Base-by-base conservation (phyloP, 2,329 filamentous ascomycete genomes). In the Orbilia javanica region DNA sequence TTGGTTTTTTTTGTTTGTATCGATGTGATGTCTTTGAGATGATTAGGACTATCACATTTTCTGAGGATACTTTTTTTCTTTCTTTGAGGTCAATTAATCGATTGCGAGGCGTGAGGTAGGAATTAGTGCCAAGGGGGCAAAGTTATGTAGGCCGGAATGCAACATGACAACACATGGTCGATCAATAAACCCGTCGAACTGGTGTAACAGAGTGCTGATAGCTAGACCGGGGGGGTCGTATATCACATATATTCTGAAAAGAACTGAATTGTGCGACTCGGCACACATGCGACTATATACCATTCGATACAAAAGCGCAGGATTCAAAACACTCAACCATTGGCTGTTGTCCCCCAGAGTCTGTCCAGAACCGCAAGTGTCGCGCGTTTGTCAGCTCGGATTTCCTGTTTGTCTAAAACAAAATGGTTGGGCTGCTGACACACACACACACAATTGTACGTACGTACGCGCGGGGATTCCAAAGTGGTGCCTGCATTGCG, bases 151-250 rank as follows among this genome's bases (percentile, higher is more conserved):
- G 46, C 25, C 8, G 31, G 27, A 57, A 57, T 57, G 18, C 52
- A 57, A 57, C 52, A 22, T 57, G n/a, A 36, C 52, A 57, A 57
- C 52, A 57, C 52, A 36, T 57, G 29, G 13, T 6, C 25, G 5
- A 34, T 57, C 52, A 10, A 20, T 53, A 22, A 3, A 8, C 25
- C 3, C 2, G 27, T 34, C n/a, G 27, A 2, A 18, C 25, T 36
- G 15, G 27, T 15, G n/a, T 18, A 44, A 20, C n/a, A 44, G 8
- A 5, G 20, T 44, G 8, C n/a, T 8, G 2, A 18, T 44, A 15
- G 36, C n/a, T n/a, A n/a, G n/a, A n/a, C n/a, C n/a, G n/a, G n/a
- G n/a, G n/a, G n/a, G n/a, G n/a, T n/a, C n/a, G n/a, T n/a, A n/a
- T n/a, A n/a, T n/a, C n/a, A 2, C 42, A 18, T 20, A 44, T 44